Base-by-base conservation (phyloP, 2,329 filamentous ascomycete genomes). In the Xylariaceae sp. region DNA sequence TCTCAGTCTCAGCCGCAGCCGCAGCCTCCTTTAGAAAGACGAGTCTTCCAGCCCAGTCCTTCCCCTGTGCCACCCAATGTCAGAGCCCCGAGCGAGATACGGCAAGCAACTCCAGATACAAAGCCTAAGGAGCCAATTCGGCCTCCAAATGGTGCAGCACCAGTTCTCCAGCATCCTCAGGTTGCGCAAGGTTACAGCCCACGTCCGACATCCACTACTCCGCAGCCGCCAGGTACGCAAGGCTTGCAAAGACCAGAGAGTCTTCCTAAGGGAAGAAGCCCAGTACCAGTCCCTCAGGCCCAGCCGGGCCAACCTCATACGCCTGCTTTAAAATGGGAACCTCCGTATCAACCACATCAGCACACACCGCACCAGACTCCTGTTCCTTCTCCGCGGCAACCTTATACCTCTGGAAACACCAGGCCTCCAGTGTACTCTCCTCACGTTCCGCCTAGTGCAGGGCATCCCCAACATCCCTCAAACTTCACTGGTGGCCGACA, bases 141-240 rank as follows among this genome's bases (percentile, higher is more conserved):
- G 3, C 44, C 49, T 9, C 34, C 50, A 37, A 53, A 40, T 38
- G 49, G 45, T 22, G 39, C 56, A n/a, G 40, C 59, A 9, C 61
- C 60, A 18, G 64, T 65, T 34, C 59, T 69, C 34, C 66, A 70
- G 44, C 63, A 62, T 43, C 67, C 67, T 3, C 65, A 66, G 38
- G 59, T 57, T 13, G 52, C 56, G 31, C 55, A 61, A 33, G 47
- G 56, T 9, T 62, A 62, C 38, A 47, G 53, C 12, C 44, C 54
- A 19, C 55, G 53, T 15, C 55, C 62, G 7, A 43, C 54, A 39
- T 52, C 61, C 18, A 45, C 43, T 24, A 49, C 54, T 18, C 49
- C 57, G 4, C 52, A 60, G 13, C 42, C 53, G 32, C 48, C 52
- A n/a, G 31, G 48, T 8, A 38, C 55, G 11, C 64, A 66, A 39